Percentiles rank a stretch among this genome's conserved stretches.
Conservation (phyloP, 2,329 filamentous ascomycete species). For the Coniella vitis region DNA sequence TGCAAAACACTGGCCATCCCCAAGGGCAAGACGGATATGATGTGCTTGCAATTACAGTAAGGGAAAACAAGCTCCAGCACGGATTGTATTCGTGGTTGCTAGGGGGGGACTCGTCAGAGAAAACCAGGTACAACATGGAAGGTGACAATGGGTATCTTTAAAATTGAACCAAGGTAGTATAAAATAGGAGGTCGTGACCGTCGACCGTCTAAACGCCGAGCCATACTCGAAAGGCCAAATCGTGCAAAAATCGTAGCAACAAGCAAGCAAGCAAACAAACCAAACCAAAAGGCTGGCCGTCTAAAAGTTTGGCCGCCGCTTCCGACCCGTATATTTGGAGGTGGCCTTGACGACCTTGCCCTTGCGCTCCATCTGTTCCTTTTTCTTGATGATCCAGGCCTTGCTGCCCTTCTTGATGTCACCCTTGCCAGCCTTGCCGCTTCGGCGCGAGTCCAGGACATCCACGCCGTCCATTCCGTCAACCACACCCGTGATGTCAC, state of each 20-base stretch:
- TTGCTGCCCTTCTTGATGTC: slow-evolving; percentile 74
- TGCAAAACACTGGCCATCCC: too few species aligned
- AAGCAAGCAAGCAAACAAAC: background rate
- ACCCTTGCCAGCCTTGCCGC: slow-evolving; percentile 40
- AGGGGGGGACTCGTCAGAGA: too few species aligned
- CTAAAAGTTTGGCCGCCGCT: slow-evolving; percentile 72
- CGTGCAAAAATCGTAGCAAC: background rate
- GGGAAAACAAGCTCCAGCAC: too few species aligned
- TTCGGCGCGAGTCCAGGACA: slow-evolving; percentile 62
- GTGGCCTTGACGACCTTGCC: slow-evolving; percentile 89
- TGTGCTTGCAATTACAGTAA: too few species aligned
- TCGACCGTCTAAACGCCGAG: slow-evolving; percentile 13
- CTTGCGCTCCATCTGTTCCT: slow-evolving; percentile 89
- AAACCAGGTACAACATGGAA: background rate
- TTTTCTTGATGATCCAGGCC: slow-evolving; percentile 77
- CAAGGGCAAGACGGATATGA: too few species aligned
- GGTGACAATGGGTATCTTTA: slow-evolving; percentile 14
- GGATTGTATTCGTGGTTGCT: too few species aligned
- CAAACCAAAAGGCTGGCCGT: background rate
- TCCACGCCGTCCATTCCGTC: slow-evolving; percentile 84
- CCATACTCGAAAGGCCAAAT: slow-evolving; percentile 6
- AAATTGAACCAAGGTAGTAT: slow-evolving; percentile 4
- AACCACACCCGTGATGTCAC: slow-evolving; percentile 88
- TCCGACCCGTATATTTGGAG: slow-evolving; percentile 91
- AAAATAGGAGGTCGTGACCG: slow-evolving; percentile 2